These are phyloP conservation scores for Amborella trichopoda DNA, from an alignment of 164 flowering plant genomes.

Conservation along the genomic window DNA sequence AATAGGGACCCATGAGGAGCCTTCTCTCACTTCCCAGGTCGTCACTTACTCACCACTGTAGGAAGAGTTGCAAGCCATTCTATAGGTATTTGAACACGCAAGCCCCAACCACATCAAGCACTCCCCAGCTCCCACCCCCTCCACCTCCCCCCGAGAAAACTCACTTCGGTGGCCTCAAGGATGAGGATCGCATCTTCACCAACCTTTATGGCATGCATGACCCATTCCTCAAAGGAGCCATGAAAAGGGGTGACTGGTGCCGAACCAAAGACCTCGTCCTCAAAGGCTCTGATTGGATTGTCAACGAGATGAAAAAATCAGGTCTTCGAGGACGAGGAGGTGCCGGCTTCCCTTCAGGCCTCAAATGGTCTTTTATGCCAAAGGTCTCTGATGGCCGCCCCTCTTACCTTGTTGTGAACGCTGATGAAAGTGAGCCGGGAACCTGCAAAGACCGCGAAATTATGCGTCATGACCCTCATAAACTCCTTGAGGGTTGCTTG, in stretches of 20 bases:
- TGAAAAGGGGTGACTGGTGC: slow-evolving; percentile 97
- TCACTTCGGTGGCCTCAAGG: slow-evolving; percentile 91
- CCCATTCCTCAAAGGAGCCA: slow-evolving; percentile 90
- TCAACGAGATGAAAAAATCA: slow-evolving; percentile 88
- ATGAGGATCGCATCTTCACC: slow-evolving; percentile 95
- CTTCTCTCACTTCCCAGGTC: slow-evolving; percentile 42
- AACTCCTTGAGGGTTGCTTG: slow-evolving; percentile 80
- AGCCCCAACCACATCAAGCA: slow-evolving; percentile 42
- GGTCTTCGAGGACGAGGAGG: slow-evolving; percentile 99
- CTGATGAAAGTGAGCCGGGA: slow-evolving; percentile 99
- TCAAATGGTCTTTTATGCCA: slow-evolving; percentile 96
- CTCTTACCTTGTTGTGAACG: slow-evolving; percentile 93
- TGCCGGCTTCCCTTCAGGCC: slow-evolving; percentile 98
- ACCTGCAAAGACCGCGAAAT: slow-evolving; percentile 96
- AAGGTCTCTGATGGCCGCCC: slow-evolving; percentile 96
- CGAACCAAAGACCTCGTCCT: slow-evolving; percentile 85
- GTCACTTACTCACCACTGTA: slow-evolving; percentile 14
- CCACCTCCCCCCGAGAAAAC: slow-evolving; percentile 97
- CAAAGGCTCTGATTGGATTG: slow-evolving; percentile 96
- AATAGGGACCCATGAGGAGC: slow-evolving; percentile 63
- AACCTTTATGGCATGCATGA: slow-evolving; percentile 87
- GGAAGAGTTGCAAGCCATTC: slow-evolving; percentile 27
- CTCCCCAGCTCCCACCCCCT: slow-evolving; percentile 89
- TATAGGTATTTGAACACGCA: slow-evolving; percentile 62
- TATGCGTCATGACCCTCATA: slow-evolving; percentile 97